Evolutionary conservation across 2,329 filamentous ascomycete species (phyloP).

Genomic region (Thelonectria blattea): DNA sequence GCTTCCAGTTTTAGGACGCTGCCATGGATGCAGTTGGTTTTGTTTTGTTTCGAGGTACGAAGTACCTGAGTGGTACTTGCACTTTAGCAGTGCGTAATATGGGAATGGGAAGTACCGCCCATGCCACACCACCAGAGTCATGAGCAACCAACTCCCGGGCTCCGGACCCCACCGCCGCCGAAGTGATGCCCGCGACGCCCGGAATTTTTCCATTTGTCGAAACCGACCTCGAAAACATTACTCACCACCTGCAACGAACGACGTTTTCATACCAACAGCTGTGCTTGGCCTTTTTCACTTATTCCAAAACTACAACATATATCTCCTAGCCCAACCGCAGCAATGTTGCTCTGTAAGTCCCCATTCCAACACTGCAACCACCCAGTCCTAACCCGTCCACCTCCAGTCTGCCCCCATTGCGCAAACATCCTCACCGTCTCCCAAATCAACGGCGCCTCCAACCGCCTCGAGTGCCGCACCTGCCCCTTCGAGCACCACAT

Average conservation of each 20-base stretch:
- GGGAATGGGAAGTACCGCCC: neutral
- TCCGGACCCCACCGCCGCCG: constrained; percentile 25
- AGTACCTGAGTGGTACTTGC: neutral
- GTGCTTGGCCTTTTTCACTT: neutral
- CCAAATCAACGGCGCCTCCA: constrained; percentile 61
- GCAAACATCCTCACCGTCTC: constrained; percentile 83
- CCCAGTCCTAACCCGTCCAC: neutral
- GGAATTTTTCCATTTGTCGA: constrained; percentile 13
- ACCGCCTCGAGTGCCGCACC: constrained; percentile 93
- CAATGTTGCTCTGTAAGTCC: constrained; percentile 70
- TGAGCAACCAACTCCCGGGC: neutral
- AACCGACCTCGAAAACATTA: constrained; percentile 15
- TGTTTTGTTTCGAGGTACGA: neutral
- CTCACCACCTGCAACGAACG: neutral
- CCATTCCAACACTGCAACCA: neutral
- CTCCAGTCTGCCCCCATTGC: constrained; percentile 79
- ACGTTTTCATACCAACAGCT: neutral
- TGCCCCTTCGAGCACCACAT: constrained; percentile 93
- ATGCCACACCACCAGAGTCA: neutral
- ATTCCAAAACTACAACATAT: neutral
- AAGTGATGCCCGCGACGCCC: neutral
- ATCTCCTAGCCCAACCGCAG: constrained; percentile 26
- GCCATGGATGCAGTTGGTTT: too few species aligned
- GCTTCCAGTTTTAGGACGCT: constrained; percentile 1
- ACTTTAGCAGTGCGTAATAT: neutral